Conservation (phyloP, 2,329 filamentous ascomycete species). For the Aspergillus fischeri region DNA sequence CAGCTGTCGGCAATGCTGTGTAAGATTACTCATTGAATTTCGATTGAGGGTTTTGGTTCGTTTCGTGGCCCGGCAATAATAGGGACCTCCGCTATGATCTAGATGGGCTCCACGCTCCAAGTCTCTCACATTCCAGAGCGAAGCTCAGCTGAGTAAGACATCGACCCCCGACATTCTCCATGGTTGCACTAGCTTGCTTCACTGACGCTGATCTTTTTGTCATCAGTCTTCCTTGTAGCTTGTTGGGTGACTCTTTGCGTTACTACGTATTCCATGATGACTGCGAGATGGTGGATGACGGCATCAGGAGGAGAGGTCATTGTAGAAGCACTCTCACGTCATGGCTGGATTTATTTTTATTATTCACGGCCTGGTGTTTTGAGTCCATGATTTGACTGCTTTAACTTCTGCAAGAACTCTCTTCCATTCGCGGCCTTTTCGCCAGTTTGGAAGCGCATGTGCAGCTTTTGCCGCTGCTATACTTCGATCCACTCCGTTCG, state of each 20-base stretch:
- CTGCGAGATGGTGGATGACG: conserved; percentile 12
- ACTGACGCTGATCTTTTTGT: background rate
- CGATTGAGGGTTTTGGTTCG: background rate
- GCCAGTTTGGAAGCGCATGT: background rate
- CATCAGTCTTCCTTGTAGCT: background rate
- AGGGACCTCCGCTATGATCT: background rate
- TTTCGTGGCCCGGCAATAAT: background rate
- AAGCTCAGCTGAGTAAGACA: background rate
- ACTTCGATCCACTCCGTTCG: background rate
- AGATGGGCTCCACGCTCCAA: background rate
- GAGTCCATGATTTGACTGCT: background rate
- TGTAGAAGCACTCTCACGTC: background rate
- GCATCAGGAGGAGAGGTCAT: conserved; percentile 7
- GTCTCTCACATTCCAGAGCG: conserved; percentile 9
- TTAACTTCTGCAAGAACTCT: background rate
- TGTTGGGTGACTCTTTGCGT: background rate
- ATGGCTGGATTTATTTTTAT: background rate
- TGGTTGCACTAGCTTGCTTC: conserved; percentile 6
- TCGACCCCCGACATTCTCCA: conserved; percentile 14
- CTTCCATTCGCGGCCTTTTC: background rate
- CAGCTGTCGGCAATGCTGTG: background rate
- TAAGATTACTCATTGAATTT: background rate
- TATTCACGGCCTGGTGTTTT: background rate
- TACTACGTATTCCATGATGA: background rate
- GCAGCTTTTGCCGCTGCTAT: conserved; percentile 2